A percentile compares a stretch with the other conserved stretches of the same genome.
phyloP scores from a whole-genome alignment of 768 basidiomycete genomes.

The Trametes cingulata region DNA sequence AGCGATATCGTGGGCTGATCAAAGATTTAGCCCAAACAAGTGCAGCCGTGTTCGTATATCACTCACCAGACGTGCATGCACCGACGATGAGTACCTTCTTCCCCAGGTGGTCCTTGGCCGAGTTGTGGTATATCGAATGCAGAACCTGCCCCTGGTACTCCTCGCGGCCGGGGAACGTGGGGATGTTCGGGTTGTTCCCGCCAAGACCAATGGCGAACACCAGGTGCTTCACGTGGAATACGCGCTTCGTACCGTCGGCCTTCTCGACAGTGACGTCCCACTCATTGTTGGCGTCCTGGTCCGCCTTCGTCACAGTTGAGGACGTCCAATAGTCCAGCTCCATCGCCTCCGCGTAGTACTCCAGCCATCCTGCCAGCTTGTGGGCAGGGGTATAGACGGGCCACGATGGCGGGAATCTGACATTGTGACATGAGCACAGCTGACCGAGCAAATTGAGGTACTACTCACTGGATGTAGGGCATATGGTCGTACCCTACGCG shows the following conservation, averaged over 20 bases:
- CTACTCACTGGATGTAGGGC: constrained; percentile 55
- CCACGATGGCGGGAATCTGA: constrained; percentile 60
- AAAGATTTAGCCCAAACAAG: not conserved
- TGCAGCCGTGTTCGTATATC: not conserved
- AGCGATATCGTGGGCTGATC: constrained; percentile 48
- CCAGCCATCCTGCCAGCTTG: constrained; percentile 70
- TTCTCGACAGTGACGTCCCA: constrained; percentile 35
- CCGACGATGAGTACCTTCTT: constrained; percentile 76
- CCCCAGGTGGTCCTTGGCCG: constrained; percentile 55
- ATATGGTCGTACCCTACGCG: constrained; percentile 44
- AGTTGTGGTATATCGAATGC: constrained; percentile 59
- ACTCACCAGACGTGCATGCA: constrained; percentile 56
- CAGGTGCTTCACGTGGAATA: constrained; percentile 35
- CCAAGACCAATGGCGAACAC: constrained; percentile 43
- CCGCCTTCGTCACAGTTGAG: constrained; percentile 31
- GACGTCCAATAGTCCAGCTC: constrained; percentile 69
- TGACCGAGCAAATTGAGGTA: not conserved
- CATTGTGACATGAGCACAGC: not conserved
- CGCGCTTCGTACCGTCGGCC: constrained; percentile 36
- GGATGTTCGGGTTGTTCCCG: constrained; percentile 41
- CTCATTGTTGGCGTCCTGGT: constrained; percentile 24
- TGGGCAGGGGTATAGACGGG: constrained; percentile 57
- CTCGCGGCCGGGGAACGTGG: constrained; percentile 42
- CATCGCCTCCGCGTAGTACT: constrained; percentile 57
- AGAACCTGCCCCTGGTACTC: constrained; percentile 62